phyloP scores from a whole-genome alignment of 1,139 yeast species.

The Candida pseudoviswanathii region DNA sequence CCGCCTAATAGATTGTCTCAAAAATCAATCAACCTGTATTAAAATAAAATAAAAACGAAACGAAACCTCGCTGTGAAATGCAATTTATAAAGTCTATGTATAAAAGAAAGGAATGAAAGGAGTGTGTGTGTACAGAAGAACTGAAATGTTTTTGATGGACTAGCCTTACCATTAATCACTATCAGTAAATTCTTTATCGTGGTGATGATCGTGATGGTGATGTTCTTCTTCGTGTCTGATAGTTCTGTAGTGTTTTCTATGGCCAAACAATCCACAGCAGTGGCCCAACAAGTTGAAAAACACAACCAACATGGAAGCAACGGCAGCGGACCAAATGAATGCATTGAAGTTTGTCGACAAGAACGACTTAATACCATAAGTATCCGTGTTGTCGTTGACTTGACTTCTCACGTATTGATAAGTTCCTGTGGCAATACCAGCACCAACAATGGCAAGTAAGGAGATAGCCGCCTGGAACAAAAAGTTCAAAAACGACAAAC shows the following conservation, averaged over 20 bases:
- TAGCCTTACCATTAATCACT: constrained; percentile 1
- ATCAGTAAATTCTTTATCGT: constrained; percentile 21
- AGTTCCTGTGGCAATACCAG: constrained; percentile 38
- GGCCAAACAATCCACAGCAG: constrained; percentile 44
- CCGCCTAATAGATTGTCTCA: no score
- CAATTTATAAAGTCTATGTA: background rate
- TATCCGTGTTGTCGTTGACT: constrained; percentile 32
- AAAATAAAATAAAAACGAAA: no score
- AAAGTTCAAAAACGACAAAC: constrained; percentile 44
- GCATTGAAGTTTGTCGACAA: constrained; percentile 48
- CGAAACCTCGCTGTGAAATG: background rate
- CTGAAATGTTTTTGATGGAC: background rate
- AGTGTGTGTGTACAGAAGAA: background rate
- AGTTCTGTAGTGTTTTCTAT: constrained; percentile 33
- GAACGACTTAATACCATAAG: constrained; percentile 38
- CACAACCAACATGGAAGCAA: constrained; percentile 37
- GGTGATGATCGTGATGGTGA: constrained; percentile 12
- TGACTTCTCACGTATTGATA: constrained; percentile 31
- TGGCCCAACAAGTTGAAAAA: constrained; percentile 44
- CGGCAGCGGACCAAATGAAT: constrained; percentile 44
- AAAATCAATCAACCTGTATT: no score
- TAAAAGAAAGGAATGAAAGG: no score
- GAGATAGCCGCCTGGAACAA: constrained; percentile 35
- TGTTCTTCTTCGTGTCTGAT: constrained; percentile 16
- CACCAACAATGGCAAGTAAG: constrained; percentile 33